Percentiles rank a stretch among this genome's conserved stretches.
phyloP scores from a whole-genome alignment of 257 asterid genomes.

The Rauvolfia tetraphylla region DNA sequence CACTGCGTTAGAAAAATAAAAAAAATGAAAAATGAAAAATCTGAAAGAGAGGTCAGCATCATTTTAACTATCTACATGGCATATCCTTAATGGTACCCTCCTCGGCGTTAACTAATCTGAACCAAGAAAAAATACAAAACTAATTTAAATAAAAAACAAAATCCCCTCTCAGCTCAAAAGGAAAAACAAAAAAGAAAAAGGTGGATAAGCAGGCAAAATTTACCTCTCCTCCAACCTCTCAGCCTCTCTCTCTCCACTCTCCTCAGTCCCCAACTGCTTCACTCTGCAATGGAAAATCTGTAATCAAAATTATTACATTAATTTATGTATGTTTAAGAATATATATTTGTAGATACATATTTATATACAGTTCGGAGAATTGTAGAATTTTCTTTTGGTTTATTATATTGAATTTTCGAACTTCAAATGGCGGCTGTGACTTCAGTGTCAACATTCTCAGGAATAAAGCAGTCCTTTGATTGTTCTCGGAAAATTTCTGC shows the following conservation, averaged over 20 bases:
- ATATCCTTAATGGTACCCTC: not conserved
- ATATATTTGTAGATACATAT: not conserved
- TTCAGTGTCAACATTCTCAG: conserved; percentile 24
- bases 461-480: conserved; percentile 20
- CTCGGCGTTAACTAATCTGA: not conserved
- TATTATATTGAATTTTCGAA: not conserved
- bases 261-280: conserved; percentile 1
- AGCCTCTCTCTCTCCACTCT: not conserved
- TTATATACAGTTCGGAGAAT: not conserved
- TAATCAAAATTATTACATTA: not conserved
- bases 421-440: conserved; percentile 24
- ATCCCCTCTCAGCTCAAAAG: too few relatives aligned
- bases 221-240: conserved; percentile 1
- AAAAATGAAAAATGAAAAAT: not conserved
- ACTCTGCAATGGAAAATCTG: conserved; percentile 9
- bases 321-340: not conserved
- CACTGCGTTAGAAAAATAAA: too few relatives aligned
- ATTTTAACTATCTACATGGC: conserved; percentile 1
- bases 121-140: not conserved
- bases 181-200: not conserved
- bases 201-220: not conserved
- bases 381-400: not conserved
- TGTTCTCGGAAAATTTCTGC: conserved; percentile 17
- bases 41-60: conserved; percentile 16
- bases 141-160: too few relatives aligned